These are phyloP conservation scores for Circinella minor DNA, from an alignment of 371 early-diverging fungal genomes.

Conservation along the genomic window DNA sequence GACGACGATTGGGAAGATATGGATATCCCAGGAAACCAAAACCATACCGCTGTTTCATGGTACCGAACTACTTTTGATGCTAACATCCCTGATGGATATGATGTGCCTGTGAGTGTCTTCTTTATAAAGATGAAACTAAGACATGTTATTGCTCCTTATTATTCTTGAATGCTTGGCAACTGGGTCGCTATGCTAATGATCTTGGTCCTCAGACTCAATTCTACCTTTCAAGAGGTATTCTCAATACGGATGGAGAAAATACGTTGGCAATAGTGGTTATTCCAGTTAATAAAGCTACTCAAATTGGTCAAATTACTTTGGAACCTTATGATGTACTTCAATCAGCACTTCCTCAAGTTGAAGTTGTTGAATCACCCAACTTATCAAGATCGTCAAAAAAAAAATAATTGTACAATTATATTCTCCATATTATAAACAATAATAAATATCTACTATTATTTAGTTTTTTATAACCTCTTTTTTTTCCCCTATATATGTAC, in stretches of 20 bases:
- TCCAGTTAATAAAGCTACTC: conserved; percentile 16
- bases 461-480: no score
- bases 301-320: conserved; percentile 17
- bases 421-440: no score
- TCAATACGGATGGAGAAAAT: conserved; percentile 26
- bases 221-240: conserved; percentile 24
- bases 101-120: conserved; percentile 21
- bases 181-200: conserved; percentile 29
- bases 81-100: conserved; percentile 22
- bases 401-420: background rate
- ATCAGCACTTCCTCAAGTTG: conserved; percentile 19
- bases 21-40: conserved; percentile 10
- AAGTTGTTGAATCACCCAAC: conserved; percentile 18
- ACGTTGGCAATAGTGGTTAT: conserved; percentile 24
- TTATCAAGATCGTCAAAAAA: conserved; percentile 4
- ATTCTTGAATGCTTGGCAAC: conserved; percentile 33
- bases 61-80: conserved; percentile 22
- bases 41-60: conserved; percentile 25
- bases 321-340: conserved; percentile 16
- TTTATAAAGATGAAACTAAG: conserved; percentile 14
- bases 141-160: conserved; percentile 23
- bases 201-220: conserved; percentile 25
- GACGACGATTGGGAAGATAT: conserved; percentile 22
- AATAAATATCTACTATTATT: no score
- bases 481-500: no score